These are phyloP conservation scores for Pichia sp. DNA, from an alignment of 1,139 yeast genomes.

Conservation along the genomic window DNA sequence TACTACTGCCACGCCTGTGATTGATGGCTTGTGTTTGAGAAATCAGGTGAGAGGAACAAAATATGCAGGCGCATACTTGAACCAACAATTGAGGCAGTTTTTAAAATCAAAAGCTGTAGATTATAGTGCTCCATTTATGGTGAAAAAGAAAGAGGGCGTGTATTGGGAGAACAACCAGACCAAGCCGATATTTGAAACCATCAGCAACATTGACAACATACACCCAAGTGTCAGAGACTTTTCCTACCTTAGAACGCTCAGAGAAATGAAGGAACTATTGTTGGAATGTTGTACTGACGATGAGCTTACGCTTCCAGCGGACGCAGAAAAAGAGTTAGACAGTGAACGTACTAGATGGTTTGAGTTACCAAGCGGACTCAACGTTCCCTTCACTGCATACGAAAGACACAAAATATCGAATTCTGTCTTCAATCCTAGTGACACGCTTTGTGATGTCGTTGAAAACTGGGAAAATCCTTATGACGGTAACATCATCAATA, in stretches of 20 bases:
- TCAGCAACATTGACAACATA: conserved; percentile 31
- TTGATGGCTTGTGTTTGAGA: conserved; percentile 84
- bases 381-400: conserved; percentile 43
- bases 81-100: conserved; percentile 35
- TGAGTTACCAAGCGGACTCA: conserved; percentile 76
- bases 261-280: conserved; percentile 62
- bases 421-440: conserved; percentile 63
- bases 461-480: conserved; percentile 30
- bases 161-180: conserved; percentile 27
- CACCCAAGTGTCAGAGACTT: conserved; percentile 40
- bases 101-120: conserved; percentile 29
- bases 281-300: conserved; percentile 27
- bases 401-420: conserved; percentile 74
- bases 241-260: conserved; percentile 35
- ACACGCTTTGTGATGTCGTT: conserved; percentile 30
- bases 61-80: conserved; percentile 59
- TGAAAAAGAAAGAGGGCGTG: conserved; percentile 35
- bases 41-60: conserved; percentile 66
- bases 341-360: conserved; percentile 47
- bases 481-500: conserved; percentile 29
- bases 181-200: conserved; percentile 30
- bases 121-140: conserved; percentile 34
- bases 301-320: conserved; percentile 15
- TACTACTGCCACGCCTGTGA: conserved; percentile 82
- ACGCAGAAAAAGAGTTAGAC: conserved; percentile 16